These are phyloP conservation scores for Acacia acuminata DNA, from an alignment of 306 rosid species.

Conservation along the genomic window DNA sequence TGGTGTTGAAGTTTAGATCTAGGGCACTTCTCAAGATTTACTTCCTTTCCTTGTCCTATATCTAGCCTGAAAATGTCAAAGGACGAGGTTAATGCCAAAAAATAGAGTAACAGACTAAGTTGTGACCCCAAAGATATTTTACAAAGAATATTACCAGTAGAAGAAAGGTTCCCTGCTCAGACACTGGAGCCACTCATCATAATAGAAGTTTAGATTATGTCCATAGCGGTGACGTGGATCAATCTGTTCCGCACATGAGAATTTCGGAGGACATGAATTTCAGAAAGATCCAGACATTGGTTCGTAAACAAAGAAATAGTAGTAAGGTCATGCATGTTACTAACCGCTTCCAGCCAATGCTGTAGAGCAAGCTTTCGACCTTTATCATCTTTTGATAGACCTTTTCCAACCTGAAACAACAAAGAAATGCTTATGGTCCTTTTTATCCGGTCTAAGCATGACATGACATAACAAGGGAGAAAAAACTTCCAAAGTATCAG, in stretches of 20 bases:
- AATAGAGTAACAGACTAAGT: background rate
- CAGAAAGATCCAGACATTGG: background rate
- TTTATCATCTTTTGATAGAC: slow-evolving; percentile 60
- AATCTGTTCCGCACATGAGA: slow-evolving; percentile 45
- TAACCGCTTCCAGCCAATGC: slow-evolving; percentile 79
- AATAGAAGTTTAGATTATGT: slow-evolving; percentile 67
- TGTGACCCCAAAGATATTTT: background rate
- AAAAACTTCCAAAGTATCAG: background rate
- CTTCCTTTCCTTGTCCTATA: background rate
- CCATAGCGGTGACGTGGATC: slow-evolving; percentile 77
- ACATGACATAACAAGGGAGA: background rate
- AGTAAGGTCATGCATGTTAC: slow-evolving; percentile 22
- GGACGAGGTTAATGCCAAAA: background rate
- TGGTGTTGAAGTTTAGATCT: background rate
- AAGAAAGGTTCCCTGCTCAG: slow-evolving; percentile 71
- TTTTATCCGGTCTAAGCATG: background rate
- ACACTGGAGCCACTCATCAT: slow-evolving; percentile 62
- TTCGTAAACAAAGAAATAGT: background rate
- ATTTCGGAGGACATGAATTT: slow-evolving; percentile 12
- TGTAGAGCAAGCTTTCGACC: slow-evolving; percentile 72
- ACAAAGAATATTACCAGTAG: slow-evolving; percentile 56
- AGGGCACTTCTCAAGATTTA: slow-evolving; percentile 6
- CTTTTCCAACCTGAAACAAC: slow-evolving; percentile 66
- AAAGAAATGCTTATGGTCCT: slow-evolving; percentile 17
- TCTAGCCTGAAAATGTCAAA: slow-evolving; percentile 38